Evolutionary conservation across 2,329 filamentous ascomycete genomes (phyloP).

Genomic region (Clarireedia hainanense): DNA sequence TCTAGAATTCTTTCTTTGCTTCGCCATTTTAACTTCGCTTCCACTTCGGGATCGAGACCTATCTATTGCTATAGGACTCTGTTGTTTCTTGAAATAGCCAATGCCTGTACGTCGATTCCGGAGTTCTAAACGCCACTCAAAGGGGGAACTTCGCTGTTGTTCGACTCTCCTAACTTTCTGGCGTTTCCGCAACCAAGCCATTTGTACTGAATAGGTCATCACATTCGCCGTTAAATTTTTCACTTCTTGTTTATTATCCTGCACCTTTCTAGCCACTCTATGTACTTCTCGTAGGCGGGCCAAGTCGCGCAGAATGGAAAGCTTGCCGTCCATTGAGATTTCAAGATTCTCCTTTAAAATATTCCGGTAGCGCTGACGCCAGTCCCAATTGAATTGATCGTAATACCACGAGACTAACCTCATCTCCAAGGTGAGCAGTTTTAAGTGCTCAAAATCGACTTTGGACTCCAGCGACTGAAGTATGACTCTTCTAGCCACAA

Average conservation of each 20-base stretch:
- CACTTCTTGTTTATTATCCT: not conserved
- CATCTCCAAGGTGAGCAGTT: not conserved
- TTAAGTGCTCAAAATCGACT: not conserved
- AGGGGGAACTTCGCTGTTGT: not conserved
- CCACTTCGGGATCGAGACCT: too few relatives aligned
- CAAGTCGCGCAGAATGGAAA: not conserved
- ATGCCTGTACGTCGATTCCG: too few relatives aligned
- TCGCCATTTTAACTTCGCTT: too few relatives aligned
- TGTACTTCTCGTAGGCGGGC: not conserved
- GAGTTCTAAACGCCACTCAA: not conserved
- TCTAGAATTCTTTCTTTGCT: too few relatives aligned
- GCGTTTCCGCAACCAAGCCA: not conserved
- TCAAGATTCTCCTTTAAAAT: not conserved
- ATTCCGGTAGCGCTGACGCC: constrained; percentile 2
- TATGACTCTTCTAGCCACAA: constrained; percentile 3
- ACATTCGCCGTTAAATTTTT: not conserved
- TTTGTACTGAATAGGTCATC: not conserved
- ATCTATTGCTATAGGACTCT: too few relatives aligned
- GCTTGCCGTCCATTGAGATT: not conserved
- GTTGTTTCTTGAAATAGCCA: too few relatives aligned
- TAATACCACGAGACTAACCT: constrained; percentile 1
- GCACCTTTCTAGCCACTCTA: not conserved
- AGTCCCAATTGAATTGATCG: not conserved
- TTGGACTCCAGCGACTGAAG: constrained; percentile 3
- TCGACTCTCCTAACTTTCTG: not conserved